Evolutionary conservation across 2,329 filamentous ascomycete species (phyloP), one percentile per base, ranked within the genome.

Genomic region (Macrophomina tecta): DNA sequence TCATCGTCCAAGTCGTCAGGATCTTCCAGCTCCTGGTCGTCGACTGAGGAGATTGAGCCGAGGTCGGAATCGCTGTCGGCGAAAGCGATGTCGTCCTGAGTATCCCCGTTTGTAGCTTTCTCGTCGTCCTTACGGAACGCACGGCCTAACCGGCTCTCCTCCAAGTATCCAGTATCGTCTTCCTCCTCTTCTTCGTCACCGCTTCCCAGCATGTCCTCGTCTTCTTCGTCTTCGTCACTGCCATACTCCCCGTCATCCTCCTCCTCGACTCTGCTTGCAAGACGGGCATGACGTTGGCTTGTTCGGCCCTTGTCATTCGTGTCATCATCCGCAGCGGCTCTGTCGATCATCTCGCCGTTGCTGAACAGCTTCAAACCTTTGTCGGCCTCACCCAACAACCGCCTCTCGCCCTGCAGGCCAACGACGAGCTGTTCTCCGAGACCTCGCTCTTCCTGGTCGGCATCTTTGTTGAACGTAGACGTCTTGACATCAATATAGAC

Each of bases 11-110:
- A 81, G 23, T 82, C 82, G 14, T 76, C 76, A 11, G 72, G 82
- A 65, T 83, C 83, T 55, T 86, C 84, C 2, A 84, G 70, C 36
- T 85, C 83, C 67, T 85, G 83, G 23, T 87, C 85, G 7, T 87
- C 86, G 8, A 81, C 84, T 0, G 83, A 85, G 8, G 92, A 97
- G 69, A 97, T 80, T 3, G 94, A 97, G 6, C 95, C 95, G 4
- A 99, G 85, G 76, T 99, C 96, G 0, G 95, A 99, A 78, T 99
- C 96, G 74, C 93, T 97, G 74, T 99, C 95, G 14, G 95, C 95
- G 81, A 97, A 99, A 1, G 89, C 92, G 67, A 98, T 73, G 65
- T 97, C 92, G 36, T 89, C 91, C 38, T 62, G 30, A 3, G 16
- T 18, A 30, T 88, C 69, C 7, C 71, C 74, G 51, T 76, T 75